Conservation (phyloP, 345 rosid genomes). For the Luvunga scandens region DNA sequence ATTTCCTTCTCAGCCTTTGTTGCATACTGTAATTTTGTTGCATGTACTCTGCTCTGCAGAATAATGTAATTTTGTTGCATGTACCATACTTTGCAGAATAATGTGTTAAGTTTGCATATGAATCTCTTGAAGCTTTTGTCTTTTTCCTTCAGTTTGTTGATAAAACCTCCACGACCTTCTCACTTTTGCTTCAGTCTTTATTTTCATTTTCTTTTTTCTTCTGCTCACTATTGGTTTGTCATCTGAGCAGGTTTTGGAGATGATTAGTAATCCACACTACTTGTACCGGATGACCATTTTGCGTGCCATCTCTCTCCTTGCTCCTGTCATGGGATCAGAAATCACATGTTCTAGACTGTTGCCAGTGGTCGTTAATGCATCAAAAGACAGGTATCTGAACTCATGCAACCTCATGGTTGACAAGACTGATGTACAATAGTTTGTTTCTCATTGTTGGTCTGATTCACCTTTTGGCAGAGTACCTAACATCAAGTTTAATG, state of each 20-base stretch:
- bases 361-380: slow-evolving; percentile 63
- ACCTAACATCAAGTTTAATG: slow-evolving; percentile 94
- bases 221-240: background rate
- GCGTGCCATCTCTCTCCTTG: slow-evolving; percentile 72
- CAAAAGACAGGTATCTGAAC: slow-evolving; percentile 74
- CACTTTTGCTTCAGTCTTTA: background rate
- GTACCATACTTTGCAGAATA: background rate
- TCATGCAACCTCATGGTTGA: background rate
- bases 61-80: background rate
- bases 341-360: slow-evolving; percentile 81
- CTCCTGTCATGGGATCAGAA: slow-evolving; percentile 88
- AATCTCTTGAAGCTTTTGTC: slow-evolving; percentile 2
- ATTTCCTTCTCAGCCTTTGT: background rate
- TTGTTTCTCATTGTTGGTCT: slow-evolving; percentile 15
- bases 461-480: slow-evolving; percentile 50
- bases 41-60: background rate
- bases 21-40: background rate
- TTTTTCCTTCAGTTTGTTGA: background rate
- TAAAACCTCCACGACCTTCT: background rate
- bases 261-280: slow-evolving; percentile 75
- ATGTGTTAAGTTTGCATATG: background rate
- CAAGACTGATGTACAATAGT: background rate
- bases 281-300: slow-evolving; percentile 88
- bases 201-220: background rate
- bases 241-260: slow-evolving; percentile 65